These are phyloP conservation scores for Solanum dulcamara DNA, from an alignment of 257 asterid species.

Conservation along the genomic window DNA sequence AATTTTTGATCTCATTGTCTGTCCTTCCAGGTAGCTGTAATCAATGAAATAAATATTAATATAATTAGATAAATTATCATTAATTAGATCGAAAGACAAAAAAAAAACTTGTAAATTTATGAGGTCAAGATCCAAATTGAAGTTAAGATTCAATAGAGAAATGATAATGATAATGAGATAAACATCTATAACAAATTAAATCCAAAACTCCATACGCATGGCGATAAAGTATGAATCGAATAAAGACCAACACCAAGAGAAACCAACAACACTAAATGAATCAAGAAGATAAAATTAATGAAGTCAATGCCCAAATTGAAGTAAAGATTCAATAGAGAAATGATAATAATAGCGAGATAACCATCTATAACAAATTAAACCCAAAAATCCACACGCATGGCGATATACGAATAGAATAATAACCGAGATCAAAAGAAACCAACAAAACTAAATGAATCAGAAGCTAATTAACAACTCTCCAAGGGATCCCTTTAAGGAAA, in stretches of 20 bases:
- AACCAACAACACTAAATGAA: background rate
- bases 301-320: background rate
- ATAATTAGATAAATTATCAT: background rate
- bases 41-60: background rate
- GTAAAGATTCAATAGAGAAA: background rate
- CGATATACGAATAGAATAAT: background rate
- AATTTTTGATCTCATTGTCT: constrained; percentile 62
- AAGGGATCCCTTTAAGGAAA: background rate
- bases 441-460: background rate
- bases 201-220: background rate
- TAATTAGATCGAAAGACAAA: background rate
- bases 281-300: background rate
- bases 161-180: background rate
- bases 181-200: background rate
- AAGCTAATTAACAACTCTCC: background rate
- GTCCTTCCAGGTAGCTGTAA: constrained; percentile 64
- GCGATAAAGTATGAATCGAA: background rate
- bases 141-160: background rate
- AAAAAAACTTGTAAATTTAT: background rate
- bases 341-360: background rate
- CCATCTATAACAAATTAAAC: background rate
- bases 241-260: background rate
- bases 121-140: background rate
- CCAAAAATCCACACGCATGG: background rate
- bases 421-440: background rate